Evolutionary conservation across 148 eudicot genomes (phyloP), one percentile per base, ranked within the genome.

Genomic region (Simmondsia chinensis): DNA sequence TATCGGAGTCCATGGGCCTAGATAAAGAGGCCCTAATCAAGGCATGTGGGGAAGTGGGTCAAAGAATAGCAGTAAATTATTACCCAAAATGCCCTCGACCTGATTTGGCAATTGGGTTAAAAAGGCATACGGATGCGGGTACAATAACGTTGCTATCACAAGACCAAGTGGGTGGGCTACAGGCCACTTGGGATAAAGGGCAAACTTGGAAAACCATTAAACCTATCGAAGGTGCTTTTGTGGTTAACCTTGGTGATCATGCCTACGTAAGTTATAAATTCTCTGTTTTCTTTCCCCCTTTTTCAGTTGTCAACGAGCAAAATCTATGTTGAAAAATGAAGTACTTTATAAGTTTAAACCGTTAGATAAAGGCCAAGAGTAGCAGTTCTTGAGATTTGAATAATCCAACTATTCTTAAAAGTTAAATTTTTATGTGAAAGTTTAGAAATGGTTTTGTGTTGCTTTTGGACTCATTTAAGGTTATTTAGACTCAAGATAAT

Each of bases 11-110:
- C 1, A 74, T 82, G 85, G 91, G 66, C 7, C 57, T 77, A 1
- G 82, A 77, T 20, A 82, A 48, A 7, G 79, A 82, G 20, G 82
- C 79, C 9, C 34, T 77, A 0, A 43, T 67, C 0, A 66, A 77
- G 46, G 79, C 82, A 4, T 77, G 82, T 29, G 68, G 64, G 1
- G 70, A 74, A 17, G 63, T 77, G 82, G 79, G 71, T 43, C 84
- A 77, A 27, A 68, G 71, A 14, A 67, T 82, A 28, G 73, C 72
- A 24, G 66, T 77, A 4, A 82, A 82, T 36, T 72, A 50, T 55
- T 82, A 82, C 56, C 91, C 91, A 2, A 71, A 69, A 41, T 82
- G 85, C 45, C 91, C 85, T 7, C 74, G 72, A 8, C 86, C 94
- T n/a, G 75, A 75, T 35, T 61, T 79, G 11, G 69, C 86, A 1